phyloP scores from a whole-genome alignment of 1,139 yeast species.

The Yamadazyma buinensis region DNA sequence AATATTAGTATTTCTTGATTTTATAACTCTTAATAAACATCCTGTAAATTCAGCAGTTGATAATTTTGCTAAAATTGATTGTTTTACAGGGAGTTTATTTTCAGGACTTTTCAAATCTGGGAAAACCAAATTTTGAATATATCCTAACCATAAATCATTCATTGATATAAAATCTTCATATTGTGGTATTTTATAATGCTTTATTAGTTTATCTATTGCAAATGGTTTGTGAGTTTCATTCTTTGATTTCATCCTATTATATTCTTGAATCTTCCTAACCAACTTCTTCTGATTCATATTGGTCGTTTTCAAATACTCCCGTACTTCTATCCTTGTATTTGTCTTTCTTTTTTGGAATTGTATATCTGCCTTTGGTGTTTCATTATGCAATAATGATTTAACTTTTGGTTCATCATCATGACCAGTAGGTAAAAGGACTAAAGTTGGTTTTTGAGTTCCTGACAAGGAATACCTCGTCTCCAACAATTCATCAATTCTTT shows the following conservation, averaged over 20 bases:
- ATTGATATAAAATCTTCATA: constrained; percentile 53
- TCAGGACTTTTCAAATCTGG: constrained; percentile 17
- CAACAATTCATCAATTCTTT: constrained; percentile 46
- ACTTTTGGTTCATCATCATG: constrained; percentile 10
- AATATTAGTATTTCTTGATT: constrained; percentile 53
- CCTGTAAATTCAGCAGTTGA: constrained; percentile 87
- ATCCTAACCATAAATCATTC: constrained; percentile 59
- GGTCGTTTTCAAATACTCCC: constrained; percentile 36
- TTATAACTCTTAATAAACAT: constrained; percentile 56
- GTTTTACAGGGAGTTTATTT: constrained; percentile 21
- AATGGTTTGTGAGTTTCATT: constrained; percentile 15
- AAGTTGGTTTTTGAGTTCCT: constrained; percentile 59
- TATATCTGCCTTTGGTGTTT: constrained; percentile 9
- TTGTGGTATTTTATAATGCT: constrained; percentile 41
- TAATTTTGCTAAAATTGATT: constrained; percentile 49
- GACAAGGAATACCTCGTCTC: constrained; percentile 51
- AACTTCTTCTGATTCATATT: constrained; percentile 36
- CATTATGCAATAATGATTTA: constrained; percentile 18
- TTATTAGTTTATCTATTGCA: constrained; percentile 25
- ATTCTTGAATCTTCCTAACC: constrained; percentile 28
- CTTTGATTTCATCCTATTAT: constrained; percentile 17
- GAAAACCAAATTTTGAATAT: constrained; percentile 54
- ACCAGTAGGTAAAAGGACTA: constrained; percentile 41
- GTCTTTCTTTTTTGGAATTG: constrained; percentile 17
- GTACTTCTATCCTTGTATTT: constrained; percentile 44